These are phyloP conservation scores for Aspergillus jensenii DNA, from an alignment of 2,329 filamentous ascomycete species.

Conservation along the genomic window DNA sequence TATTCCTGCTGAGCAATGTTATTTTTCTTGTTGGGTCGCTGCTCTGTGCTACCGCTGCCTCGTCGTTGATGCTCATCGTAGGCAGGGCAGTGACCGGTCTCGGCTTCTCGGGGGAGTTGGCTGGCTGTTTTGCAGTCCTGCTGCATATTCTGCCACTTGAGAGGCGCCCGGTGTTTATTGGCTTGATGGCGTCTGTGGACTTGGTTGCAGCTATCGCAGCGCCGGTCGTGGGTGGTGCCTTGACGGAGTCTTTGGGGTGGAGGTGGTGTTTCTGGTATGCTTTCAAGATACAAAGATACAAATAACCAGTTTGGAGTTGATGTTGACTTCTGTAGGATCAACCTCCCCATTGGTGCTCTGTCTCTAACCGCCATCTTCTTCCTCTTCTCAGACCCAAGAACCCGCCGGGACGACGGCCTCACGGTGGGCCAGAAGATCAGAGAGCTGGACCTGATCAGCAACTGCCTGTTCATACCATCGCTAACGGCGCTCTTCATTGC, in stretches of 20 bases:
- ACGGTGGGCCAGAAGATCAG: slow-evolving; percentile 25
- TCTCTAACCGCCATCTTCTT: slow-evolving; percentile 17
- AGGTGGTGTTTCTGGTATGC: slow-evolving; percentile 35
- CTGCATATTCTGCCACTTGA: neutral
- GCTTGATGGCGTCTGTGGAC: slow-evolving; percentile 26
- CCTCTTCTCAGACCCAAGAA: slow-evolving; percentile 21
- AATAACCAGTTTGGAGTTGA: no score
- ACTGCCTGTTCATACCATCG: slow-evolving; percentile 31
- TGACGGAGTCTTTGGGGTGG: slow-evolving; percentile 36
- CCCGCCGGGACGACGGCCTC: slow-evolving; percentile 5
- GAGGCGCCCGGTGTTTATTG: neutral
- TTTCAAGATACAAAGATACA: neutral
- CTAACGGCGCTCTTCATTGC: slow-evolving; percentile 29
- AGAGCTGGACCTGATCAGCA: slow-evolving; percentile 35
- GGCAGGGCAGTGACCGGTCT: neutral
- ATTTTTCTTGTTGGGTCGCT: neutral
- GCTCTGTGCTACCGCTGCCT: neutral
- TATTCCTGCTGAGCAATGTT: slow-evolving; percentile 22
- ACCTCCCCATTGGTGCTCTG: slow-evolving; percentile 30
- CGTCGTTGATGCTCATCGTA: neutral
- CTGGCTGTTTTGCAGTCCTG: neutral
- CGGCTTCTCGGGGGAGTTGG: neutral
- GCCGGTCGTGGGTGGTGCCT: slow-evolving; percentile 35
- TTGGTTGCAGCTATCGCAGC: slow-evolving; percentile 26
- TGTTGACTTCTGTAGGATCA: slow-evolving; percentile 24